These are phyloP conservation scores for Ilyonectria sp. DNA, from an alignment of 2,329 filamentous ascomycete species.

Conservation along the genomic window DNA sequence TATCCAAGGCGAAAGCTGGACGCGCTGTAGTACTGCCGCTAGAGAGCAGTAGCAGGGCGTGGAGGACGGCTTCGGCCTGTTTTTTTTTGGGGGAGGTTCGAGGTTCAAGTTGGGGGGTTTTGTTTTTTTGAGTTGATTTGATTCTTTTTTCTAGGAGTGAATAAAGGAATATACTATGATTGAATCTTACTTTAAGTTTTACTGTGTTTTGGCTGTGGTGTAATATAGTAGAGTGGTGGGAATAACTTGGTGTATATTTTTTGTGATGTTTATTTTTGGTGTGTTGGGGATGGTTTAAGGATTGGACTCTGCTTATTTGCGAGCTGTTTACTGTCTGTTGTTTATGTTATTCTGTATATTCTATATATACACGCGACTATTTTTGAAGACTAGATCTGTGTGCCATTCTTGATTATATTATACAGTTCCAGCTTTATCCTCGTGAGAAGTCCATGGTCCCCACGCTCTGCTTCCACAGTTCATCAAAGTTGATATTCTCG, in stretches of 20 bases:
- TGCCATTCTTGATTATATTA: background rate
- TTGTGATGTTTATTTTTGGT: no score
- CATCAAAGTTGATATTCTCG: slow-evolving; percentile 86
- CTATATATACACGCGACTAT: background rate
- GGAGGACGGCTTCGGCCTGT: slow-evolving; percentile 9
- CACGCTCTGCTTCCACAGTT: slow-evolving; percentile 77
- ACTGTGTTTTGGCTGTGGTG: no score
- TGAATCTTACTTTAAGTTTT: no score
- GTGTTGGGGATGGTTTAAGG: no score
- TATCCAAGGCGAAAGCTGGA: slow-evolving; percentile 47
- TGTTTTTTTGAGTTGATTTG: background rate
- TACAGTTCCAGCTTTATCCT: background rate
- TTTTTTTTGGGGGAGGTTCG: slow-evolving; percentile 17
- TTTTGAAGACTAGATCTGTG: background rate
- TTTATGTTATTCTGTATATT: background rate
- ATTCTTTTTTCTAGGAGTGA: background rate
- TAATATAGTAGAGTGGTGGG: no score
- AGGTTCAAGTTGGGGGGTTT: no score
- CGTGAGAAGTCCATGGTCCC: slow-evolving; percentile 11
- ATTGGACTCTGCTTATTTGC: no score
- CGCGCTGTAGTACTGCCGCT: slow-evolving; percentile 42
- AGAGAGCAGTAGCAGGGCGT: slow-evolving; percentile 43
- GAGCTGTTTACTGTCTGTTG: no score
- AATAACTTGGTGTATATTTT: no score
- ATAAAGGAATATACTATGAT: background rate